These are phyloP conservation scores for Huntiella bhutanensis DNA, from an alignment of 2,329 filamentous ascomycete genomes.

Conservation along the genomic window DNA sequence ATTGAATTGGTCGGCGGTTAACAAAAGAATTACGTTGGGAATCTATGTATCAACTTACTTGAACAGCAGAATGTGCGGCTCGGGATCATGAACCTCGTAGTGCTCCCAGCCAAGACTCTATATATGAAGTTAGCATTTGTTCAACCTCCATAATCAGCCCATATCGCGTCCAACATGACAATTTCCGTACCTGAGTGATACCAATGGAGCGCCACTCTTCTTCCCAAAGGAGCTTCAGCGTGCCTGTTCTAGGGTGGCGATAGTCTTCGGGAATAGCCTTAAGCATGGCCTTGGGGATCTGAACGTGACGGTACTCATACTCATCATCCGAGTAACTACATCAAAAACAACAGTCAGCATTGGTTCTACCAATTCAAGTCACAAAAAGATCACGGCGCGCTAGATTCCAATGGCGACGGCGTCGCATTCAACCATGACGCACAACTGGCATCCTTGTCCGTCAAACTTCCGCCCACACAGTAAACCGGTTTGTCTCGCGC, in stretches of 20 bases:
- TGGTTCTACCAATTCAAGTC: not conserved
- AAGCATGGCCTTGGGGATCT: constrained; percentile 94
- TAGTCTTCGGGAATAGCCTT: constrained; percentile 93
- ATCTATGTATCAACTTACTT: constrained; percentile 45
- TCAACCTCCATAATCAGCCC: not conserved
- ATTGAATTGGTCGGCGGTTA: constrained; percentile 1
- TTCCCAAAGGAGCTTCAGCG: constrained; percentile 90
- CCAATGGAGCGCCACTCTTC: constrained; percentile 95
- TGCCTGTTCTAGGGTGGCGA: constrained; percentile 74
- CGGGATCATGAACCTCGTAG: constrained; percentile 96
- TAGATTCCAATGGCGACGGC: not conserved
- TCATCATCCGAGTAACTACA: constrained; percentile 76
- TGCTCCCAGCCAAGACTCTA: constrained; percentile 98
- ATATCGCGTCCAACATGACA: not conserved
- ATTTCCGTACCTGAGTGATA: constrained; percentile 65
- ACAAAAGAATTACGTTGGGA: not conserved
- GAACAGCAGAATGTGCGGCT: constrained; percentile 95
- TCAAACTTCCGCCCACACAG: too few relatives aligned
- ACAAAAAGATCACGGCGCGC: not conserved
- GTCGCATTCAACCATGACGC: not conserved
- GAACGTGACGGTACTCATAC: constrained; percentile 94
- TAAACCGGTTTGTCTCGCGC: too few relatives aligned
- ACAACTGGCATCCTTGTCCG: too few relatives aligned
- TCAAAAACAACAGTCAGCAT: constrained; percentile 6
- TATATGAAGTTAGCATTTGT: not conserved